These are phyloP conservation scores for Polyplosphaeria fusca DNA, from an alignment of 495 filamentous ascomycete genomes.

Conservation along the genomic window DNA sequence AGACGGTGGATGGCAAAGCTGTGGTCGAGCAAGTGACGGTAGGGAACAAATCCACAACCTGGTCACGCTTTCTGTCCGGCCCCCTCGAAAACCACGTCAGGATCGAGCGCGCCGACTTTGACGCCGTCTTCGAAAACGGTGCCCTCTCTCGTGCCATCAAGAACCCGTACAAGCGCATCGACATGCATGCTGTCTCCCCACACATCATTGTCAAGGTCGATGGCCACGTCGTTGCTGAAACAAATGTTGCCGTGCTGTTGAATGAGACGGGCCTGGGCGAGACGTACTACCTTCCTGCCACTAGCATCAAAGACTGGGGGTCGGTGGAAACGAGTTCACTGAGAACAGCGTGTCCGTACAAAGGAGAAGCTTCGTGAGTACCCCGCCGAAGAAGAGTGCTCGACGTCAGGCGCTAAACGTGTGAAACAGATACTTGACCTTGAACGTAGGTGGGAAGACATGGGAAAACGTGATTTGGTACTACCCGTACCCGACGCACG, in stretches of 20 bases:
- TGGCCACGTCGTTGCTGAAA: conserved; percentile 13
- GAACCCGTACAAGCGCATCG: conserved; percentile 25
- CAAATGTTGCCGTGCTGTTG: conserved; percentile 12
- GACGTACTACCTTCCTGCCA: conserved; percentile 21
- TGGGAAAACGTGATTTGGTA: conserved; percentile 19
- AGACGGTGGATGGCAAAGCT: not conserved
- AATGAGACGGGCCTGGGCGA: conserved; percentile 8
- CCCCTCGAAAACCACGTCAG: conserved; percentile 3
- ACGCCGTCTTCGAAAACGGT: conserved; percentile 19
- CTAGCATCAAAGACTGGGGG: conserved; percentile 12
- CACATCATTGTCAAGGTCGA: conserved; percentile 22
- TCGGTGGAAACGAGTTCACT: conserved; percentile 6
- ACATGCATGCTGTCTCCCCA: conserved; percentile 2
- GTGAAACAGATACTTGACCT: conserved; percentile 5
- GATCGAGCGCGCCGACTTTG: conserved; percentile 17
- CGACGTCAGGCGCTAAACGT: too few relatives aligned
- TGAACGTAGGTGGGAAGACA: conserved; percentile 11
- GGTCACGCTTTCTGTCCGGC: conserved; percentile 13
- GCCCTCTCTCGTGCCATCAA: conserved; percentile 14
- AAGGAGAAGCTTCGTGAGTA: conserved; percentile 21
- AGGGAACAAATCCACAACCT: conserved; percentile 3
- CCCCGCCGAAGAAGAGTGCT: too few relatives aligned
- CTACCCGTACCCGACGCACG: conserved; percentile 12
- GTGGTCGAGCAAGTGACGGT: not conserved
- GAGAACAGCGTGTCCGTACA: conserved; percentile 20